A percentile compares a stretch with the other conserved stretches of the same genome.
These are phyloP conservation scores for Cercospora sp. DNA, from an alignment of 2,329 filamentous ascomycete genomes.

Conservation along the genomic window DNA sequence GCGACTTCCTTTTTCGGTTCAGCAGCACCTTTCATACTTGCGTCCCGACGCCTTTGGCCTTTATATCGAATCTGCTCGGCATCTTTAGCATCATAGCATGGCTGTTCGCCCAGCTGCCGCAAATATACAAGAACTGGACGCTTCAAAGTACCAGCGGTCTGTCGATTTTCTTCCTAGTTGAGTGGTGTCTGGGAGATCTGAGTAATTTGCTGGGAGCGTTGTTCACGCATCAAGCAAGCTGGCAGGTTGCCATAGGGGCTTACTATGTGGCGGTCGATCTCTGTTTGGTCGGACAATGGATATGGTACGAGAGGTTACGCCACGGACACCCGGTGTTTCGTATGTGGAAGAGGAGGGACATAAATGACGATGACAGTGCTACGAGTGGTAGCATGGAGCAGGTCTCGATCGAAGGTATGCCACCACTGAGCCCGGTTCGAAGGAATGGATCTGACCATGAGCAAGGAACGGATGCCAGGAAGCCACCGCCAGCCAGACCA, in stretches of 20 bases:
- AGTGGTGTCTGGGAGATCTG: constrained; percentile 66
- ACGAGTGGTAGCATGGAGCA: constrained; percentile 31
- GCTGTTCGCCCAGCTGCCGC: constrained; percentile 69
- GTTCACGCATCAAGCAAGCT: constrained; percentile 64
- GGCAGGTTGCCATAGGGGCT: constrained; percentile 65
- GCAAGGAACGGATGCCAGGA: constrained; percentile 14
- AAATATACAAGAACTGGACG: constrained; percentile 68
- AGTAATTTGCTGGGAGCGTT: constrained; percentile 64
- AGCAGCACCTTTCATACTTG: constrained; percentile 63
- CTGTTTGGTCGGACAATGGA: constrained; percentile 62
- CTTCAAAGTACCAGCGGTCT: constrained; percentile 65
- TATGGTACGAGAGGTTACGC: constrained; percentile 64
- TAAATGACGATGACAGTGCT: constrained; percentile 20
- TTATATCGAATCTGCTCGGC: constrained; percentile 62
- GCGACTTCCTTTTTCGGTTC: constrained; percentile 57
- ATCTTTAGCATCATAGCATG: constrained; percentile 65
- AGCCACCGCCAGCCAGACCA: constrained; percentile 25
- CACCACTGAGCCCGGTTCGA: constrained; percentile 21
- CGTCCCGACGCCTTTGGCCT: constrained; percentile 63
- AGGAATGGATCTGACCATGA: constrained; percentile 20
- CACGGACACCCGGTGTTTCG: constrained; percentile 50
- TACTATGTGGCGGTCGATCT: constrained; percentile 69
- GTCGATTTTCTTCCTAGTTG: constrained; percentile 64
- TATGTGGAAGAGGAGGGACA: constrained; percentile 33
- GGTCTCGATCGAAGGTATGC: constrained; percentile 39